Percentiles rank a stretch among this genome's conserved stretches.
Conservation (phyloP, 768 basidiomycete genomes). For the Amanita subjunquillea region DNA sequence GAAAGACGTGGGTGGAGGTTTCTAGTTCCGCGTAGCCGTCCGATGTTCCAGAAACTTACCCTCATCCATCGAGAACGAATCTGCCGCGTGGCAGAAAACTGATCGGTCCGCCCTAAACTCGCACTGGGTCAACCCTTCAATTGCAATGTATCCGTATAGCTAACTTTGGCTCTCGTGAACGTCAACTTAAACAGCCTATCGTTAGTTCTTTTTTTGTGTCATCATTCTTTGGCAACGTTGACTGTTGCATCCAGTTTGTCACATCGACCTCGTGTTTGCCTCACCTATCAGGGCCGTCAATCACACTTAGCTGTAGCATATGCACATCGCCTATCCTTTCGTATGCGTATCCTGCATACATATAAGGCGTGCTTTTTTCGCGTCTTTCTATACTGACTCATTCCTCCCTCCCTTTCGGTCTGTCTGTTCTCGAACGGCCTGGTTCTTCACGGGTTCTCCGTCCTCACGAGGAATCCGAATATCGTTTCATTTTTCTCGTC, state of each 20-base stretch:
- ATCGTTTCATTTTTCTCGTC: constrained; percentile 22
- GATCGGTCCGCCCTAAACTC: constrained; percentile 1
- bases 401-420: constrained; percentile 7
- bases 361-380: constrained; percentile 1
- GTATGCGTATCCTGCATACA: background rate
- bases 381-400: constrained; percentile 5
- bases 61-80: background rate
- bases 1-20: constrained; percentile 1
- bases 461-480: constrained; percentile 8
- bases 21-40: constrained; percentile 1
- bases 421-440: constrained; percentile 5
- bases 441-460: constrained; percentile 5
- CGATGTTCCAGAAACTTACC: constrained; percentile 3
- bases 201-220: background rate
- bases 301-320: background rate
- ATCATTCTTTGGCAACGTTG: background rate
- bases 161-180: background rate
- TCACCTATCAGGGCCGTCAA: constrained; percentile 8
- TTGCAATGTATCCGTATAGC: background rate
- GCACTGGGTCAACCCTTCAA: background rate
- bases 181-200: background rate
- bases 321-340: background rate
- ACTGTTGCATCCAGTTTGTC: constrained; percentile 1
- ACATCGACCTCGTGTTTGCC: constrained; percentile 6
- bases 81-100: constrained; percentile 1